Evolutionary conservation across 2,329 filamentous ascomycete species (phyloP).

Genomic region (Mariannaea sp.): DNA sequence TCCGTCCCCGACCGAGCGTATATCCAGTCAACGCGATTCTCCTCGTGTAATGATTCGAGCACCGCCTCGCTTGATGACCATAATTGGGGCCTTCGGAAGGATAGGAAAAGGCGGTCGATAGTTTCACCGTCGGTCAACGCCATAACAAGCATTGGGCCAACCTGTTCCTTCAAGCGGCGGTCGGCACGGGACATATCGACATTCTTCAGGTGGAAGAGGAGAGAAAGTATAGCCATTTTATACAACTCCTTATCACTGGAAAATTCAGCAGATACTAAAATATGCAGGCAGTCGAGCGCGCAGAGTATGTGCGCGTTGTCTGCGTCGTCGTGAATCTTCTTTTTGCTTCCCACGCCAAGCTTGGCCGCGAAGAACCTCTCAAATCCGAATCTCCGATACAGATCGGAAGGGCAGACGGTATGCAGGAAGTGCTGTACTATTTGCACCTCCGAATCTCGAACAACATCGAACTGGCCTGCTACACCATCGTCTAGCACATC

Average conservation of each 20-base stretch:
- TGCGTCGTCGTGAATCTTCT: slow-evolving; percentile 40
- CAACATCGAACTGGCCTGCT: slow-evolving; percentile 3
- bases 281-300: slow-evolving; percentile 33
- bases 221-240: too few relatives aligned
- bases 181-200: slow-evolving; percentile 18
- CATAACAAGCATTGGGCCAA: slow-evolving; percentile 10
- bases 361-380: slow-evolving; percentile 42
- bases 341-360: slow-evolving; percentile 35
- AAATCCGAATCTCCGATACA: slow-evolving; percentile 42
- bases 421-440: slow-evolving; percentile 42
- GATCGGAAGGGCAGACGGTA: slow-evolving; percentile 40
- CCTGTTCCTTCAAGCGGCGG: slow-evolving; percentile 13
- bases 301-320: slow-evolving; percentile 41
- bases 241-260: neutral
- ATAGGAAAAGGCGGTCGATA: slow-evolving; percentile 7
- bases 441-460: slow-evolving; percentile 37
- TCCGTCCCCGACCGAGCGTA: neutral
- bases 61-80: too few relatives aligned
- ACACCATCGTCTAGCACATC: too few relatives aligned
- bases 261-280: too few relatives aligned
- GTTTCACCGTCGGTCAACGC: slow-evolving; percentile 16
- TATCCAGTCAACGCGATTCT: neutral
- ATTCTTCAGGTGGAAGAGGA: slow-evolving; percentile 3
- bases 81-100: too few relatives aligned
- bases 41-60: neutral